Percentiles rank a stretch among this genome's conserved stretches.
phyloP scores from a whole-genome alignment of 148 eudicot genomes.

The Rhododendron griersonianum region DNA sequence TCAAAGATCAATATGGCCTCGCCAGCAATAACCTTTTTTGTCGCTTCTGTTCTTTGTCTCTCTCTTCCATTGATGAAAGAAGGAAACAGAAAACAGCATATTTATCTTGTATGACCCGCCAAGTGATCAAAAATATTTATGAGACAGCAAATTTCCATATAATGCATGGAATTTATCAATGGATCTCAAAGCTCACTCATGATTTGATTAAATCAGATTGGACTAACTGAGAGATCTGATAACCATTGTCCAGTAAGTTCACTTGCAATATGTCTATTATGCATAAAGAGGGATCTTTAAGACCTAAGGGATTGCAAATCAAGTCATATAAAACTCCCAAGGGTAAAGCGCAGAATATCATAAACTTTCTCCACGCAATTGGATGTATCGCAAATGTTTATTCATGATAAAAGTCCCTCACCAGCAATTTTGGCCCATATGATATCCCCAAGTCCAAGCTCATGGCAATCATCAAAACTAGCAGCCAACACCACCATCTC shows the following conservation, averaged over 20 bases:
- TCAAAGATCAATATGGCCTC: neutral
- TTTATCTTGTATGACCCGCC: neutral
- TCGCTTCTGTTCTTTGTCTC: too few species aligned
- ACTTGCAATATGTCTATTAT: neutral
- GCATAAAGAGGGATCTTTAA: neutral
- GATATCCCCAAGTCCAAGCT: slow-evolving; percentile 80
- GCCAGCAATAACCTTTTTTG: neutral
- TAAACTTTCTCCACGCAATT: neutral
- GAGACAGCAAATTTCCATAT: neutral
- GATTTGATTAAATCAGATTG: neutral
- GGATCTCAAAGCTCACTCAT: neutral
- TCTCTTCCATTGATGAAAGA: neutral
- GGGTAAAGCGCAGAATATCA: neutral
- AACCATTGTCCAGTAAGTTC: neutral
- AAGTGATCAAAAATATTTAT: neutral
- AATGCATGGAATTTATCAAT: neutral
- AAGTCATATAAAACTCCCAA: neutral
- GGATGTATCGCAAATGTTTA: neutral
- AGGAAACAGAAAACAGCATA: neutral
- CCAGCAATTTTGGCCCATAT: slow-evolving; percentile 97
- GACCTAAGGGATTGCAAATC: neutral
- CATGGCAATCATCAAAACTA: slow-evolving; percentile 76
- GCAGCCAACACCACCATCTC: slow-evolving; percentile 88
- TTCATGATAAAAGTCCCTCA: slow-evolving; percentile 22
- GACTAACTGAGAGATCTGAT: neutral